These are phyloP conservation scores for Boletus subcaerulescens DNA, from an alignment of 768 basidiomycete species.

Conservation along the genomic window DNA sequence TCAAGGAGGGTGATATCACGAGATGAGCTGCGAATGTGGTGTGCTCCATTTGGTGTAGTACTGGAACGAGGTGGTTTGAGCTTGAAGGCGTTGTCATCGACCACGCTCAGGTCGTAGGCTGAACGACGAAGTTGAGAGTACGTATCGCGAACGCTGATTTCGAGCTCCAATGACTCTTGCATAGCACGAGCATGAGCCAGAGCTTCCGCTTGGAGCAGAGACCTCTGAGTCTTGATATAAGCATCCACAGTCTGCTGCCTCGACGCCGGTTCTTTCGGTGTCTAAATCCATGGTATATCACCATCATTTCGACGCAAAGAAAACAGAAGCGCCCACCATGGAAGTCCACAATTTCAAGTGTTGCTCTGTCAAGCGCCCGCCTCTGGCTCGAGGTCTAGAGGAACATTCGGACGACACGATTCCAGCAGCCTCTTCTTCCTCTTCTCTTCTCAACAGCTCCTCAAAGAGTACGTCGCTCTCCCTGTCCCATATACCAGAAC, in stretches of 20 bases:
- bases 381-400: constrained; percentile 58
- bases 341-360: constrained; percentile 80
- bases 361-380: constrained; percentile 69
- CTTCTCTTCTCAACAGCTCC: constrained; percentile 71
- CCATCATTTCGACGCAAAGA: not conserved
- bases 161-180: constrained; percentile 74
- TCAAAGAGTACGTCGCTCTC: constrained; percentile 81
- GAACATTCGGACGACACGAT: constrained; percentile 48
- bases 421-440: constrained; percentile 61
- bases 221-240: constrained; percentile 81
- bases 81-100: constrained; percentile 62
- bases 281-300: constrained; percentile 46
- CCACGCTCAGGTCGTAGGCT: constrained; percentile 58
- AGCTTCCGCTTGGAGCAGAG: constrained; percentile 79
- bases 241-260: constrained; percentile 76
- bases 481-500: constrained; percentile 87
- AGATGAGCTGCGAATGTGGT: constrained; percentile 48
- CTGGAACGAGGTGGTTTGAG: constrained; percentile 59
- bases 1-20: constrained; percentile 80
- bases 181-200: constrained; percentile 73
- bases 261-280: constrained; percentile 84
- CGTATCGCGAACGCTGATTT: constrained; percentile 74
- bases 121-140: constrained; percentile 79
- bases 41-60: constrained; percentile 32
- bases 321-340: constrained; percentile 50